Base-by-base conservation (phyloP, 352 stramenopile genomes). In the Hyaloperonospora arabidopsidis region DNA sequence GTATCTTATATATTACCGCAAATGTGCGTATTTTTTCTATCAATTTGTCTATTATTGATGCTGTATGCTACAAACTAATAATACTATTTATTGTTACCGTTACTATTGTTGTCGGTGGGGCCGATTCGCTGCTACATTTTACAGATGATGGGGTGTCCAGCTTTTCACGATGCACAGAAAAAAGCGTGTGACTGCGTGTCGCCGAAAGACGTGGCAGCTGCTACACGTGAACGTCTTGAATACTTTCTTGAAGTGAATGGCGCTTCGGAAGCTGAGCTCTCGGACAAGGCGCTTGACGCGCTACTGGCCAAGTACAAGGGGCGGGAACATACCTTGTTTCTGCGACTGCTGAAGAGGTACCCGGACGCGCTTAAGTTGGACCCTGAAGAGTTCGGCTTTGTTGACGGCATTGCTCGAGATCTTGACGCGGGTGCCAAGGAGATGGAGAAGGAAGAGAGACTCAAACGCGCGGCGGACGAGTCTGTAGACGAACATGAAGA, bases 241-340 rank as follows among this genome's bases (percentile, higher is more conserved):
- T 68, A 88, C 45, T 87, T 91, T 44, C 62, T 91, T 0, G 57
- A 48, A 17, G 32, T 61, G 15, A 77, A 76, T 35, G 57, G 49
- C n/a, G 81, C 76, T 1, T 40, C 72, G 0, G 61, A 63, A 8
- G 58, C 68, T 5, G 76, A 87, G 1, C 55, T 72, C 0, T 50
- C 54, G 34, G 67, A 69, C 18, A 49, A 60, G 0, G 70, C 67
- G 1, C 62, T 86, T 21, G 70, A 89, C 46, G 57, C 57, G 38
- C 54, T 91, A 25, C 46, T 88, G 34, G 55, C 36, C 15, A 91
- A 91, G 63, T 88, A 91, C 70, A 70, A 74, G 25, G 76, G 67
- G 3, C 59, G 83, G 21, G 74, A 84, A 46, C 65, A 67, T 8
- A 82, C 63, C 38, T 82, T 87, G 77, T 84, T 89, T 51, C 47